These are phyloP conservation scores for Penicillium riverlandense DNA, from an alignment of 495 filamentous ascomycete species.

Conservation along the genomic window DNA sequence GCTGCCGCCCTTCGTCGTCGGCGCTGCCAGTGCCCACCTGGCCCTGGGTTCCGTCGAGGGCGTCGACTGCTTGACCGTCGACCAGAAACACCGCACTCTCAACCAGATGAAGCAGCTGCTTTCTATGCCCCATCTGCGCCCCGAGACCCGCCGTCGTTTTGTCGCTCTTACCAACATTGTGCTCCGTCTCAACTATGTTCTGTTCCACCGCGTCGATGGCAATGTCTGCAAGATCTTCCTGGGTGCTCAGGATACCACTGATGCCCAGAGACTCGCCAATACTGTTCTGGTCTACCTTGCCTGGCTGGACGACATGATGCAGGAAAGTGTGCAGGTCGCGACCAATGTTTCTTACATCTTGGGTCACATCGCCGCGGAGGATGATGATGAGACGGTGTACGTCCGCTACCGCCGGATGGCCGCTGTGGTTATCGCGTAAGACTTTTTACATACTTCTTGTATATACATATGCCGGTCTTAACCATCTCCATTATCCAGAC, in stretches of 20 bases:
- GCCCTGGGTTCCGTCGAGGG: too few species aligned
- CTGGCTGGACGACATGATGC: constrained; percentile 9
- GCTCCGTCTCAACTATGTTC: constrained; percentile 13
- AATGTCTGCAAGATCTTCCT: constrained; percentile 1
- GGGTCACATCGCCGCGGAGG: neutral
- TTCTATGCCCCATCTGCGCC: constrained; percentile 5
- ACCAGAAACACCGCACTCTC: constrained; percentile 3
- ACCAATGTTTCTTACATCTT: constrained; percentile 3
- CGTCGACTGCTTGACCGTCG: neutral
- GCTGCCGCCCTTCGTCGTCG: neutral
- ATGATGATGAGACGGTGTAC: neutral
- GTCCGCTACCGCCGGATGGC: constrained; percentile 14
- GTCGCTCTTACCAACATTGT: constrained; percentile 17
- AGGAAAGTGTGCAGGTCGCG: constrained; percentile 1
- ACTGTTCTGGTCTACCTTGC: constrained; percentile 10
- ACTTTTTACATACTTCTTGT: neutral
- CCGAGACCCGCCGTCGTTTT: constrained; percentile 10
- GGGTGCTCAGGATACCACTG: neutral
- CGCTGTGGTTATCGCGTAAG: constrained; percentile 14
- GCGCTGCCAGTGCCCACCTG: too few species aligned
- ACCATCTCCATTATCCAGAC: constrained; percentile 2
- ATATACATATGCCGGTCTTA: too few species aligned
- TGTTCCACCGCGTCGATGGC: constrained; percentile 10
- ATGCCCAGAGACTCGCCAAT: constrained; percentile 2
- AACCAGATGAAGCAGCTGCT: constrained; percentile 11